phyloP scores from a whole-genome alignment of 257 asterid genomes.

The Plantago ovata region DNA sequence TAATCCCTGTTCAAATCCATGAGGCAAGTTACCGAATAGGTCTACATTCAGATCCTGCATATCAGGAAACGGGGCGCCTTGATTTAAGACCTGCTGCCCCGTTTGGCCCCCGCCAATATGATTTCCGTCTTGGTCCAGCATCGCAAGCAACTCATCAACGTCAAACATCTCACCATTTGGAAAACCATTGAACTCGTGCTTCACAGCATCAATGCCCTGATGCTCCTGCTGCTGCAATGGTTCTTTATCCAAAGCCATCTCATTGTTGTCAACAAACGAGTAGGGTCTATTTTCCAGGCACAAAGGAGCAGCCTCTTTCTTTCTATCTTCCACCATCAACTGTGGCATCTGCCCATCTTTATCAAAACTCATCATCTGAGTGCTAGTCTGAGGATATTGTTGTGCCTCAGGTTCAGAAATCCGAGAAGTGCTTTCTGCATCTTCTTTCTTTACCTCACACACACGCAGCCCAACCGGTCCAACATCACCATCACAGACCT shows the following conservation, averaged over 20 bases:
- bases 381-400: no score
- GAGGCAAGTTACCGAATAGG: neutral
- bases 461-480: neutral
- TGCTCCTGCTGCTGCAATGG: no score
- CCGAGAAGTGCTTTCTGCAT: constrained; percentile 4
- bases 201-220: neutral
- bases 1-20: constrained; percentile 32
- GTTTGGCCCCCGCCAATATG: neutral
- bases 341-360: constrained; percentile 25
- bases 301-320: constrained; percentile 6
- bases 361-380: constrained; percentile 22
- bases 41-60: constrained; percentile 11
- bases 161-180: constrained; percentile 48
- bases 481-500: constrained; percentile 28
- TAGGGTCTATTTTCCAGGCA: neutral
- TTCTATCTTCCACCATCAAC: neutral
- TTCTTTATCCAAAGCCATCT: neutral
- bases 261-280: neutral
- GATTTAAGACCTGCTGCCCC: no score
- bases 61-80: neutral
- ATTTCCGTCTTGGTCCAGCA: constrained; percentile 20
- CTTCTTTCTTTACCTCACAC: constrained; percentile 19
- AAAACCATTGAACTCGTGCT: constrained; percentile 17
- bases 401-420: constrained; percentile 10
- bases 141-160: constrained; percentile 47